Conservation (phyloP, 1,139 yeast genomes). For the Nadsonia starkeyi-henricii region DNA sequence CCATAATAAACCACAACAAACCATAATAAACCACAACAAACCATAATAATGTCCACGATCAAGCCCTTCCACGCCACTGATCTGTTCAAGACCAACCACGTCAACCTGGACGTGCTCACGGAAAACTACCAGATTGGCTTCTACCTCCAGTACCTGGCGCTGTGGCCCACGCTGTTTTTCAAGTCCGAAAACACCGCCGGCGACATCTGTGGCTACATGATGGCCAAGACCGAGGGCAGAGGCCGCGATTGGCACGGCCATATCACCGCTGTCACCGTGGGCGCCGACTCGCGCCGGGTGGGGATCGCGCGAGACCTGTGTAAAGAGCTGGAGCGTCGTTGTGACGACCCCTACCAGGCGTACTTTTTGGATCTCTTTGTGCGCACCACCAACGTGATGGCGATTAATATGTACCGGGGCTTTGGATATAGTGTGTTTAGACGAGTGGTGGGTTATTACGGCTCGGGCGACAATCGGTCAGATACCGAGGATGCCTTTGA, state of each 20-base stretch:
- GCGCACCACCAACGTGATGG: constrained; percentile 67
- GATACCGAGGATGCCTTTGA: constrained; percentile 34
- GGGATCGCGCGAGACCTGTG: constrained; percentile 70
- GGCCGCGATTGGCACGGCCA: constrained; percentile 89
- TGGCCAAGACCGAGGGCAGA: constrained; percentile 92
- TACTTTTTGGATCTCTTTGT: constrained; percentile 86
- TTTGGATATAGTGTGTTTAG: constrained; percentile 76
- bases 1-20: background rate
- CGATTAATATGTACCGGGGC: constrained; percentile 69
- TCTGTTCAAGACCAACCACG: constrained; percentile 52
- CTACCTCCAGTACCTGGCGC: constrained; percentile 66
- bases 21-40: background rate
- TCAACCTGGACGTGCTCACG: constrained; percentile 77
- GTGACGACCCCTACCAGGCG: constrained; percentile 47
- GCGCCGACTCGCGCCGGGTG: constrained; percentile 66
- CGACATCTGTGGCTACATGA: constrained; percentile 35
- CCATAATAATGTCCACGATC: constrained; percentile 51
- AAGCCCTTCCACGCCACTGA: constrained; percentile 81
- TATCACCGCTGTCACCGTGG: constrained; percentile 89
- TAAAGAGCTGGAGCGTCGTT: constrained; percentile 42
- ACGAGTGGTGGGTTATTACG: constrained; percentile 84
- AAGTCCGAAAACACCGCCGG: constrained; percentile 38
- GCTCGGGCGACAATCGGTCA: constrained; percentile 32
- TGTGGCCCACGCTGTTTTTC: constrained; percentile 86
- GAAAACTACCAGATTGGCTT: constrained; percentile 80